Evolutionary conservation across 2,329 filamentous ascomycete species (phyloP).

Genomic region (Aspergillus chevalieri): DNA sequence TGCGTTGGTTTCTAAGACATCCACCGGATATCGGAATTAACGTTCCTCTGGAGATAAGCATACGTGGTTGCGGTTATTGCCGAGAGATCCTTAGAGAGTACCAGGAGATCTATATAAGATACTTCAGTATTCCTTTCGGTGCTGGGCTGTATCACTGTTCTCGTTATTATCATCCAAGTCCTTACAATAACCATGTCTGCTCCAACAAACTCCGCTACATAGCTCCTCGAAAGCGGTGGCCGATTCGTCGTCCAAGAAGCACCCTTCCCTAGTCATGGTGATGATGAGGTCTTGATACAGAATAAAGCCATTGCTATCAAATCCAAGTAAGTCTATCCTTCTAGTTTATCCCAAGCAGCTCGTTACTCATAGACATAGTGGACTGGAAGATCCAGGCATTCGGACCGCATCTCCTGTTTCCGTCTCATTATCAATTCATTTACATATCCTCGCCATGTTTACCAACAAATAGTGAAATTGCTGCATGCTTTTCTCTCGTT

Average conservation of each 20-base stretch:
- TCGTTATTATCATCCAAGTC: no score
- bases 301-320: conserved; percentile 40
- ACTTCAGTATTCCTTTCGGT: no score
- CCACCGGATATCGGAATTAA: no score
- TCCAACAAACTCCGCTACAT: conserved; percentile 8
- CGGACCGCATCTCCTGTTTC: background rate
- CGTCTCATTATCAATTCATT: background rate
- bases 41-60: no score
- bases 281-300: conserved; percentile 36
- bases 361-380: background rate
- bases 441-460: no score
- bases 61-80: no score
- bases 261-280: conserved; percentile 29
- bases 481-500: no score
- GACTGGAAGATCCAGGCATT: background rate
- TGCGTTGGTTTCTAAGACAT: no score
- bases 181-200: conserved; percentile 16
- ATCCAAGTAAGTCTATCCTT: conserved; percentile 19
- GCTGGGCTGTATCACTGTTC: no score
- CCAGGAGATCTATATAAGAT: no score
- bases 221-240: conserved; percentile 6
- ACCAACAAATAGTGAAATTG: no score
- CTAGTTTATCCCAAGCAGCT: background rate
- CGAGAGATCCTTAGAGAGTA: no score
- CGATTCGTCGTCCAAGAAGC: conserved; percentile 34